Evolutionary conservation across 176 grass and related monocot species (phyloP), one percentile per base, ranked within the genome.

Genomic region (Lolium rigidum): DNA sequence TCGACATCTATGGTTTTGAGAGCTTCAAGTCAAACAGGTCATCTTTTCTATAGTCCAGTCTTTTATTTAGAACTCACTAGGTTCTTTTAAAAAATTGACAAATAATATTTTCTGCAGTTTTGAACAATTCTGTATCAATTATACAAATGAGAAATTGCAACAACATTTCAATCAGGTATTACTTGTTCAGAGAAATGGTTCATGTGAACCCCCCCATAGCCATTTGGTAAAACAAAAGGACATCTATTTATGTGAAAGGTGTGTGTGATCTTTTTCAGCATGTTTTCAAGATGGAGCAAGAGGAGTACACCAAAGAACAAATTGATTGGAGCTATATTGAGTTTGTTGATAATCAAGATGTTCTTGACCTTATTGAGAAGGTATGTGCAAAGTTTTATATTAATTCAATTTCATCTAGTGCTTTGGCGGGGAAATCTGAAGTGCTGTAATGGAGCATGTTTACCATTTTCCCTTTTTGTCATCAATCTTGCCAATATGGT

Each of bases 321-420:
- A 99, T 99, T 79, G 90, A 99, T 88, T 99, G 97, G 97, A 99
- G 97, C 80, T 99, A 99, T 79, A 99, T 99, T 52, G 97, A 96
- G 68, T 99, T 99, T 61, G 93, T 99, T 13, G 97, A 99, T 85
- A 99, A 99, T 87, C 97, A 99, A 87, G 97, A 99, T 96, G 97
- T 99, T 84, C 90, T 99, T 44, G 97, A 99, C 80, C 97, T 99
- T 86, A 94, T 99, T 81, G 97, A 99, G 87, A 99, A 99, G 88
- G 97, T 96, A 82, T 59, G 65, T 81, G 38, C 73, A 86, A 69
- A 54, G 82, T 46, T 68, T 74, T 78, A 43, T 44, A 74, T 70
- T 10, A 54, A 18, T 84, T 48, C 28, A 78, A 35, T 65, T 86
- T 52, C 66, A 79, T 86, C 18, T 63, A 70, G 18, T 14, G 1